Conservation (phyloP, 2,329 filamentous ascomycete species). For the Fusarium duplospermum region DNA sequence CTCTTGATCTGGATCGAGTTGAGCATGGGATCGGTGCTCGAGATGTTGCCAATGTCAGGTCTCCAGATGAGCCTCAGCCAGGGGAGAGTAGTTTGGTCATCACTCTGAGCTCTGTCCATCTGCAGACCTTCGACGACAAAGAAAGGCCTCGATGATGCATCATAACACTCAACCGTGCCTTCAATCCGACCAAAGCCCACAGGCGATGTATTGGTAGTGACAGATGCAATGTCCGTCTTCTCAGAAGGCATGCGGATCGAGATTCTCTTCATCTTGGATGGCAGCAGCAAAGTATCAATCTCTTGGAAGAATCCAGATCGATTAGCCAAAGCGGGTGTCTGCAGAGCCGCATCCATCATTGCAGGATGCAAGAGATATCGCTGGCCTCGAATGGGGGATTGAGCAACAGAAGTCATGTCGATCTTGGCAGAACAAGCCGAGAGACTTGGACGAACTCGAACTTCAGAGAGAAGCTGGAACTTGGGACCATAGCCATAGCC, state of each 20-base stretch:
- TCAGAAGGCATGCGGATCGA: slow-evolving; percentile 37
- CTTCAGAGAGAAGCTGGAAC: slow-evolving; percentile 39
- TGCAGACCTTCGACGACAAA: slow-evolving; percentile 38
- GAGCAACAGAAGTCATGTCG: slow-evolving; percentile 27
- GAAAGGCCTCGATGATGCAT: slow-evolving; percentile 29
- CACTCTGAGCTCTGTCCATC: slow-evolving; percentile 38
- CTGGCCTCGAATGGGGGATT: slow-evolving; percentile 35
- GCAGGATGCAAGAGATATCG: slow-evolving; percentile 38
- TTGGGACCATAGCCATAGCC: slow-evolving; percentile 41
- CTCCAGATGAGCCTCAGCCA: slow-evolving; percentile 38
- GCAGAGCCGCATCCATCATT: slow-evolving; percentile 41
- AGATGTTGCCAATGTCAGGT: slow-evolving; percentile 41
- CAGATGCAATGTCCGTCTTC: slow-evolving; percentile 32
- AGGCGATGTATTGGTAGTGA: slow-evolving; percentile 33
- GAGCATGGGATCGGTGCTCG: slow-evolving; percentile 30
- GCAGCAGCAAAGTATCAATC: slow-evolving; percentile 37
- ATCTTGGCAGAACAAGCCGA: slow-evolving; percentile 39
- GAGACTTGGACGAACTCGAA: slow-evolving; percentile 34
- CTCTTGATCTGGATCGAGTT: slow-evolving; percentile 39
- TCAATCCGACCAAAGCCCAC: slow-evolving; percentile 36
- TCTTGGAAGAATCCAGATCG: slow-evolving; percentile 39
- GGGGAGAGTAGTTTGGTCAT: slow-evolving; percentile 34
- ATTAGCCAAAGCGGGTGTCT: slow-evolving; percentile 38
- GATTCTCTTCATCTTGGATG: slow-evolving; percentile 37
- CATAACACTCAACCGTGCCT: slow-evolving; percentile 35